These are phyloP conservation scores for Plectranthus barbatus DNA, from an alignment of 257 asterid species.

Conservation along the genomic window DNA sequence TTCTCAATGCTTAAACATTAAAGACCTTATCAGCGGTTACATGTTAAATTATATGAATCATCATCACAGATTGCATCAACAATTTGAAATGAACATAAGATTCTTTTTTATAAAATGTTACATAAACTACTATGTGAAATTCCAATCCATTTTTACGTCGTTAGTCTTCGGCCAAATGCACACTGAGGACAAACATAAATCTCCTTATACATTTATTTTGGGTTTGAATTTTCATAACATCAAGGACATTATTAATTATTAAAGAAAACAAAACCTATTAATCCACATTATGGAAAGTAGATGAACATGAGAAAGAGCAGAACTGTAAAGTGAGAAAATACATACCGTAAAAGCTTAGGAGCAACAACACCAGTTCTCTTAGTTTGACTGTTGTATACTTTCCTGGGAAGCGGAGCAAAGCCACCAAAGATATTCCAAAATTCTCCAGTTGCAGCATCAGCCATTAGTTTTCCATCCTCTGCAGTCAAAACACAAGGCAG, in stretches of 20 bases:
- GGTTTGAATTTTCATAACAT: not conserved
- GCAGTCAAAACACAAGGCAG: constrained; percentile 22
- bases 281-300: constrained; percentile 5
- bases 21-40: constrained; percentile 16
- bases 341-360: constrained; percentile 54
- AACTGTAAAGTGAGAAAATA: constrained; percentile 9
- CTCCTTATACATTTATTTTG: not conserved
- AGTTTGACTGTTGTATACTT: constrained; percentile 21
- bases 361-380: constrained; percentile 12
- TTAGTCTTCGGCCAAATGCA: not conserved
- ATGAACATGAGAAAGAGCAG: constrained; percentile 19
- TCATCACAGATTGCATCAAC: constrained; percentile 6
- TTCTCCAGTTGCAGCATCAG: constrained; percentile 82
- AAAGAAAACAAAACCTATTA: not conserved
- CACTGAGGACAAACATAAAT: not conserved
- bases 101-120: not conserved
- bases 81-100: not conserved
- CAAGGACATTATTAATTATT: not conserved
- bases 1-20: constrained; percentile 43
- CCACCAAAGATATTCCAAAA: constrained; percentile 93
- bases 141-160: not conserved
- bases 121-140: not conserved
- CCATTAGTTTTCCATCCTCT: constrained; percentile 84
- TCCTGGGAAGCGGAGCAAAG: constrained; percentile 86
- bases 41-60: constrained; percentile 11